Percentiles rank a stretch among this genome's conserved stretches.
Conservation (phyloP, 1,139 yeast genomes). For the Kurtzmaniella quercitrusa region DNA sequence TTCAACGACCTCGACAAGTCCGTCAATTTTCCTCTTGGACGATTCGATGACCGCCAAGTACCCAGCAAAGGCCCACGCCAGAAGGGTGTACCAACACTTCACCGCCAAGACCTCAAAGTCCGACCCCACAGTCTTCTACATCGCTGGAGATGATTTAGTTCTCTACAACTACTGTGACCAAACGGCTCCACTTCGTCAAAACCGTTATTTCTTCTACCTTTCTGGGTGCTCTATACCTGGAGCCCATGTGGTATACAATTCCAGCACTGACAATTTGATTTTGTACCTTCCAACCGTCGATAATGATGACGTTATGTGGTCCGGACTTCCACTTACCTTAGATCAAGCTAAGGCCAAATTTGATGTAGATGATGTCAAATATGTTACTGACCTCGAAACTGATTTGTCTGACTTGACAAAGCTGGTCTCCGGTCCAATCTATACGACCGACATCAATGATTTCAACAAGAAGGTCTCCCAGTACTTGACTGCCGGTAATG, state of each 20-base stretch:
- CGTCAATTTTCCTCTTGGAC: neutral
- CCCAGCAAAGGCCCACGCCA: slow-evolving; percentile 74
- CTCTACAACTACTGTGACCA: slow-evolving; percentile 79
- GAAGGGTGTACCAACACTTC: slow-evolving; percentile 45
- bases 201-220: slow-evolving; percentile 82
- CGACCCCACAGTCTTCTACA: slow-evolving; percentile 36
- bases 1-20: neutral
- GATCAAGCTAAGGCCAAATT: slow-evolving; percentile 60
- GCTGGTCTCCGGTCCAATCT: slow-evolving; percentile 14
- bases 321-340: slow-evolving; percentile 75
- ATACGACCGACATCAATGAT: slow-evolving; percentile 43
- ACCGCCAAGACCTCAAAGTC: slow-evolving; percentile 11
- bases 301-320: slow-evolving; percentile 93
- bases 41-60: slow-evolving; percentile 38
- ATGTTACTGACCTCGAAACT: slow-evolving; percentile 42
- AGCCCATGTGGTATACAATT: slow-evolving; percentile 59
- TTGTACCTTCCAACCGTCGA: slow-evolving; percentile 81
- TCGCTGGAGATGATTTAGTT: slow-evolving; percentile 64
- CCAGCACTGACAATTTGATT: slow-evolving; percentile 51
- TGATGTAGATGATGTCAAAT: slow-evolving; percentile 80
- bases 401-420: slow-evolving; percentile 23
- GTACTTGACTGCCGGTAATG: slow-evolving; percentile 36
- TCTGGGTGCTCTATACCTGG: slow-evolving; percentile 86
- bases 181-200: slow-evolving; percentile 75
- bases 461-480: slow-evolving; percentile 27